Evolutionary conservation across 2,329 filamentous ascomycete species (phyloP).

Genomic region (Alternaria gaisen): DNA sequence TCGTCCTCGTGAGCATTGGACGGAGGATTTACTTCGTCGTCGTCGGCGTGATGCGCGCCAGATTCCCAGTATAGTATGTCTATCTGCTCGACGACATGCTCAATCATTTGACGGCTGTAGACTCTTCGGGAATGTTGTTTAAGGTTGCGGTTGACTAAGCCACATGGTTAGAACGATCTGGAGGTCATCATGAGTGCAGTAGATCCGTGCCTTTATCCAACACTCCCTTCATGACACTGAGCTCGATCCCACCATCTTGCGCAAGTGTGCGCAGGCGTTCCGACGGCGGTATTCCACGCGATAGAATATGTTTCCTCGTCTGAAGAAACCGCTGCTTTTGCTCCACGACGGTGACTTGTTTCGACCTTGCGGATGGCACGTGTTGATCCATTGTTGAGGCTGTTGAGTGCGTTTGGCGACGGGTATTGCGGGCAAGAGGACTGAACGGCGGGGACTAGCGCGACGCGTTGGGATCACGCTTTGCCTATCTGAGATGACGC

Average conservation of each 20-base stretch:
- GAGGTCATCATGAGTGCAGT: background rate
- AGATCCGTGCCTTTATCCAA: constrained; percentile 57
- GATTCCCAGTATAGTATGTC: constrained; percentile 69
- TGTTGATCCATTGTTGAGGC: constrained; percentile 16
- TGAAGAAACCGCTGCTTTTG: constrained; percentile 72
- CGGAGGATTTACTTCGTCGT: constrained; percentile 31
- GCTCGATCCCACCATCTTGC: constrained; percentile 55
- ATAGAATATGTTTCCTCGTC: constrained; percentile 69
- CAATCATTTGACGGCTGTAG: constrained; percentile 73
- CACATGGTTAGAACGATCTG: background rate
- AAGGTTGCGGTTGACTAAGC: constrained; percentile 68
- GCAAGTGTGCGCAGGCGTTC: constrained; percentile 63
- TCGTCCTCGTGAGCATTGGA: constrained; percentile 53
- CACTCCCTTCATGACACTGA: constrained; percentile 60
- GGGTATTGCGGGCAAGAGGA: background rate
- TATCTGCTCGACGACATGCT: constrained; percentile 77
- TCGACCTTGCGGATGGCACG: constrained; percentile 23
- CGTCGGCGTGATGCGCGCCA: constrained; percentile 49
- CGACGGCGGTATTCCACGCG: constrained; percentile 66
- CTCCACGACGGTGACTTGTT: constrained; percentile 58
- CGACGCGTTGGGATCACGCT: background rate
- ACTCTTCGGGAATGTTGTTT: constrained; percentile 71
- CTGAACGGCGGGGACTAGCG: constrained; percentile 13
- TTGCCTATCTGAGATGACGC: constrained; percentile 1
- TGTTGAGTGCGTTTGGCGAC: background rate